These are phyloP conservation scores for Fusarium denticulatum DNA, from an alignment of 2,329 filamentous ascomycete species.

Conservation along the genomic window DNA sequence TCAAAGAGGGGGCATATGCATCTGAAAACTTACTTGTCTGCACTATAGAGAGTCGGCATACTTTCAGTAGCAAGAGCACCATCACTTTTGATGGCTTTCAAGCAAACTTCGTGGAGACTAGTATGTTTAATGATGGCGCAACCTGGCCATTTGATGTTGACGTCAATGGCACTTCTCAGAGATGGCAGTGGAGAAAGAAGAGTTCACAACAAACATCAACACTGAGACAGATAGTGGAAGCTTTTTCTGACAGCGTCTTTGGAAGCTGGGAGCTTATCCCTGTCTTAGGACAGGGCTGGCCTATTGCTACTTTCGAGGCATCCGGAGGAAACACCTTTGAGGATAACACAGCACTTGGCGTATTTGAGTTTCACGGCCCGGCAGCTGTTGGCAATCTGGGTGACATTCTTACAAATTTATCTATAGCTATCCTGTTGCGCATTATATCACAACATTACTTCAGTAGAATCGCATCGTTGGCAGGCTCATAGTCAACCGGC, in stretches of 20 bases:
- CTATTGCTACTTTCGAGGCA: neutral
- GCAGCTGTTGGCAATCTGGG: neutral
- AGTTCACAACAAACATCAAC: neutral
- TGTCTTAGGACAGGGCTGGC: neutral
- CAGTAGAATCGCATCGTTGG: neutral
- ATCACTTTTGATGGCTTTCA: neutral
- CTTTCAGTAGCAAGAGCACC: neutral
- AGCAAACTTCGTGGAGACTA: neutral
- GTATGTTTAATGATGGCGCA: neutral
- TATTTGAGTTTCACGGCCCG: neutral
- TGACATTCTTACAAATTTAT: neutral
- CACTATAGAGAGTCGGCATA: neutral
- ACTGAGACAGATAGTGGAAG: neutral
- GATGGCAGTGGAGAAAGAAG: neutral
- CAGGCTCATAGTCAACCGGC: neutral
- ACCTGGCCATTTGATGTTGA: neutral
- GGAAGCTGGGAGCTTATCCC: neutral
- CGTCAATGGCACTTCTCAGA: neutral
- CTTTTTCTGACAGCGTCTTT: neutral
- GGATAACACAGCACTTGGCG: neutral
- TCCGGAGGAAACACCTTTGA: neutral
- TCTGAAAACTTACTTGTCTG: neutral
- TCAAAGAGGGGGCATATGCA: neutral
- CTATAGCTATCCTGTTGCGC: neutral
- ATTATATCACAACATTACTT: constrained; percentile 9